phyloP scores from a whole-genome alignment of 2,329 filamentous ascomycete genomes.

The Beauveria sp. region DNA sequence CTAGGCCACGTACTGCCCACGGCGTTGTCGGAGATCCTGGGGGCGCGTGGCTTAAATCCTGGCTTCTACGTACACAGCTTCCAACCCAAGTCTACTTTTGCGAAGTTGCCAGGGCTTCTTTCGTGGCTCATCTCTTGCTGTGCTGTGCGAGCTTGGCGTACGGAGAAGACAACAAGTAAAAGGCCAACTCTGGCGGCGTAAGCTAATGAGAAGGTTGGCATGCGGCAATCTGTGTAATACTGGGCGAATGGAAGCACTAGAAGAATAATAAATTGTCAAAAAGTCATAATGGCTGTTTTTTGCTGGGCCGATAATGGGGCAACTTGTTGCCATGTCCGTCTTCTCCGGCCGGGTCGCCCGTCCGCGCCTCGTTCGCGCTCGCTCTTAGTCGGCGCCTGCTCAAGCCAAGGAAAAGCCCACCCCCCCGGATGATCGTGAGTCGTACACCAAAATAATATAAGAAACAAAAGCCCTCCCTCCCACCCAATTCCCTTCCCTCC shows the following conservation, averaged over 20 bases:
- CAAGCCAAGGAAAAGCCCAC: not conserved
- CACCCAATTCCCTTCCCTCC: not conserved
- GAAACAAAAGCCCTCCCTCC: conserved; percentile 9
- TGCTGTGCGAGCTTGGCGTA: too few relatives aligned
- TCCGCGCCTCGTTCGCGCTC: conserved; percentile 9
- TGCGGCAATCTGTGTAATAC: not conserved
- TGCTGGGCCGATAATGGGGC: conserved; percentile 5
- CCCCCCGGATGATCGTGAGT: conserved; percentile 8
- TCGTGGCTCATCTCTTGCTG: too few relatives aligned
- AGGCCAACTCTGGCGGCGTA: not conserved
- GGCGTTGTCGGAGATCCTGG: conserved; percentile 3
- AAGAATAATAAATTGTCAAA: not conserved
- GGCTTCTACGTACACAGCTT: not conserved
- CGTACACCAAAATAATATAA: conserved; percentile 11
- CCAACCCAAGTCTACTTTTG: not conserved
- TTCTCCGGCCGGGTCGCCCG: conserved; percentile 9
- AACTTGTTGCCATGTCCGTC: not conserved
- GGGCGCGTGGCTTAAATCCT: not conserved
- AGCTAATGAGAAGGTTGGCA: not conserved
- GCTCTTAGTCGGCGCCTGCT: conserved; percentile 9
- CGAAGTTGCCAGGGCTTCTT: not conserved
- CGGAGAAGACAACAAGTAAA: not conserved
- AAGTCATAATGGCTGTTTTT: conserved; percentile 1
- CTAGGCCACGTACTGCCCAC: not conserved
- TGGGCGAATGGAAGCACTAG: not conserved